Evolutionary conservation across 1,284 basidiomycete genomes (phyloP).

Genomic region (Pyrrhoderma lamaoense): DNA sequence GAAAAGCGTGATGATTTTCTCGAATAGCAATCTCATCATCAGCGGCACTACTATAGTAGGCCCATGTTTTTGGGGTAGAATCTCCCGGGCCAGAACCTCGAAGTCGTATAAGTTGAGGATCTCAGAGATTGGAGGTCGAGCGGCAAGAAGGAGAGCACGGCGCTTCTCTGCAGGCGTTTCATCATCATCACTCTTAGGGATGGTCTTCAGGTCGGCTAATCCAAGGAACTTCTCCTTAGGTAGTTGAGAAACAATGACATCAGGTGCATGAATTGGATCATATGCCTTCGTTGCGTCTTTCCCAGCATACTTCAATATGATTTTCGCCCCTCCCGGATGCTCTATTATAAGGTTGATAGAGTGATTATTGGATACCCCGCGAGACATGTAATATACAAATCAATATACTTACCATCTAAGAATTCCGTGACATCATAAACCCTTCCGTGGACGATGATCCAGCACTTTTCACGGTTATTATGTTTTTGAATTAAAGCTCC

Average conservation of each 20-base stretch:
- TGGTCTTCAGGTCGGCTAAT: neutral
- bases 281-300: slow-evolving; percentile 69
- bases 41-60: slow-evolving; percentile 57
- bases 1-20: slow-evolving; percentile 63
- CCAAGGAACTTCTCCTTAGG: slow-evolving; percentile 36
- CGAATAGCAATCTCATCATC: slow-evolving; percentile 64
- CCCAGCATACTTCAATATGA: slow-evolving; percentile 65
- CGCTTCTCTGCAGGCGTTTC: slow-evolving; percentile 36
- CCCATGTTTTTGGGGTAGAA: slow-evolving; percentile 54
- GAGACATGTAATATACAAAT: slow-evolving; percentile 35
- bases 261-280: slow-evolving; percentile 57
- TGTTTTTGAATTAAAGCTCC: slow-evolving; percentile 35
- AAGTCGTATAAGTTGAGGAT: slow-evolving; percentile 69
- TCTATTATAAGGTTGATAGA: slow-evolving; percentile 8
- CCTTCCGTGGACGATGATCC: slow-evolving; percentile 69
- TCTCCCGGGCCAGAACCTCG: slow-evolving; percentile 48
- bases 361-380: neutral
- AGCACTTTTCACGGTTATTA: slow-evolving; percentile 44
- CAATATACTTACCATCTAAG: slow-evolving; percentile 40
- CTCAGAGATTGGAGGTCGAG: slow-evolving; percentile 48
- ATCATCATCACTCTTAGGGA: slow-evolving; percentile 36
- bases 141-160: slow-evolving; percentile 32
- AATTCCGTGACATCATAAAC: slow-evolving; percentile 71
- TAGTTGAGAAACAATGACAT: slow-evolving; percentile 55
- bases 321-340: slow-evolving; percentile 38